Evolutionary conservation across 139 green algal species (phyloP).

Genomic region (Tetraselmis chui): DNA sequence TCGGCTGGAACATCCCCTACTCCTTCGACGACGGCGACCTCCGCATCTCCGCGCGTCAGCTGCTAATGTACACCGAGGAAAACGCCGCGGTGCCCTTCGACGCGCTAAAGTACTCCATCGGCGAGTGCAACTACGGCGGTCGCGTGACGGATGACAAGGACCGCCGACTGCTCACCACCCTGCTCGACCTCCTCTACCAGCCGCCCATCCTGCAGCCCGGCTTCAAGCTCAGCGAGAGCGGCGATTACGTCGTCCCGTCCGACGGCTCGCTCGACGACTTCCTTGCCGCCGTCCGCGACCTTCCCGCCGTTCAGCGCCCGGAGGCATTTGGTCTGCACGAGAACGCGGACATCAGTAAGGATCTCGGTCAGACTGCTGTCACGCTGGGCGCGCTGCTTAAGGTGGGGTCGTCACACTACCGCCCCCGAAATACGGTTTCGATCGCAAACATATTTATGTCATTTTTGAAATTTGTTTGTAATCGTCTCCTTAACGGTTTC

Average conservation of each 20-base stretch:
- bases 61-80: slow-evolving; percentile 75
- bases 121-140: slow-evolving; percentile 84
- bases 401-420: no score
- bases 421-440: no score
- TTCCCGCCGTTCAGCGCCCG: slow-evolving; percentile 47
- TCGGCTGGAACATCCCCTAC: slow-evolving; percentile 88
- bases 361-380: slow-evolving; percentile 37
- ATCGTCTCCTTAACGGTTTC: no score
- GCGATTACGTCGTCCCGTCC: slow-evolving; percentile 39
- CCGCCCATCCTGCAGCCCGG: slow-evolving; percentile 43
- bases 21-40: slow-evolving; percentile 78
- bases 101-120: slow-evolving; percentile 75
- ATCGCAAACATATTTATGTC: no score
- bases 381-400: slow-evolving; percentile 39
- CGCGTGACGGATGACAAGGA: slow-evolving; percentile 82
- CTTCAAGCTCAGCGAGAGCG: slow-evolving; percentile 49
- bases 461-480: no score
- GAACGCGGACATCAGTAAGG: slow-evolving; percentile 76
- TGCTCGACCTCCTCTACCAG: slow-evolving; percentile 60
- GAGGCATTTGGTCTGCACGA: slow-evolving; percentile 86
- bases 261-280: slow-evolving; percentile 40
- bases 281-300: slow-evolving; percentile 51
- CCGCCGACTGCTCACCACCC: slow-evolving; percentile 64
- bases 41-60: slow-evolving; percentile 61
- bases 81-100: slow-evolving; percentile 67